A percentile compares a stretch with the other conserved stretches of the same genome.
phyloP scores from a whole-genome alignment of 352 stramenopile genomes.

The Phytopythium cucurbitacearum region DNA sequence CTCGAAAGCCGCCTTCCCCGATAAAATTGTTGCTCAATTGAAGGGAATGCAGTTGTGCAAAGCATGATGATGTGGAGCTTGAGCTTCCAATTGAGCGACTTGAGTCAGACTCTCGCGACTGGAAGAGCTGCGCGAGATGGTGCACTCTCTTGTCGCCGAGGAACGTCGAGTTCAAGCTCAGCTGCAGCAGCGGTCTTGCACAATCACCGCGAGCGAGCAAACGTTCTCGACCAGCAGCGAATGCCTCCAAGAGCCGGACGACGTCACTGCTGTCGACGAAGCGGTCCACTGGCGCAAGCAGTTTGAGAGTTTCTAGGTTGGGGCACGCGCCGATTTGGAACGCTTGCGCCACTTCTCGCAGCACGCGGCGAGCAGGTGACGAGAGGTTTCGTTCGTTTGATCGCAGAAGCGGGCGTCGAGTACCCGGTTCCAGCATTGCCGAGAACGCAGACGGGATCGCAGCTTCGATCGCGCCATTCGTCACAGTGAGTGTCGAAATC shows the following conservation, averaged over 20 bases:
- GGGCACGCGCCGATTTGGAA: conserved; percentile 28
- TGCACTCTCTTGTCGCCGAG: conserved; percentile 39
- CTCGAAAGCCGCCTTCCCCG: conserved; percentile 34
- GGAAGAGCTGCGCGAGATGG: conserved; percentile 28
- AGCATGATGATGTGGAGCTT: conserved; percentile 11
- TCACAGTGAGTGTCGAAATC: conserved; percentile 33
- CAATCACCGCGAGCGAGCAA: not conserved
- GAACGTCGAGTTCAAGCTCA: conserved; percentile 54
- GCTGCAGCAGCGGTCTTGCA: conserved; percentile 10
- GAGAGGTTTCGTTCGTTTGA: no score
- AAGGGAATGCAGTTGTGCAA: conserved; percentile 29
- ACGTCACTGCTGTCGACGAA: conserved; percentile 48
- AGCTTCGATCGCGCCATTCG: conserved; percentile 8
- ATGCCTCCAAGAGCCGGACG: conserved; percentile 31
- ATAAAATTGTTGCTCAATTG: conserved; percentile 58
- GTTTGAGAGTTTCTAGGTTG: conserved; percentile 25
- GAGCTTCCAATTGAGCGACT: not conserved
- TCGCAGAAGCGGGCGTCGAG: not conserved
- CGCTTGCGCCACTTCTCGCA: conserved; percentile 16
- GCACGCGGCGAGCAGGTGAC: conserved; percentile 5
- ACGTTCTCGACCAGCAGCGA: conserved; percentile 12
- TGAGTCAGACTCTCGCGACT: conserved; percentile 6
- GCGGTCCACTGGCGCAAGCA: conserved; percentile 48
- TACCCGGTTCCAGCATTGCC: not conserved
- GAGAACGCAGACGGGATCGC: not conserved